These are phyloP conservation scores for Bipolaris zeicola DNA, from an alignment of 2,329 filamentous ascomycete genomes.

Conservation along the genomic window DNA sequence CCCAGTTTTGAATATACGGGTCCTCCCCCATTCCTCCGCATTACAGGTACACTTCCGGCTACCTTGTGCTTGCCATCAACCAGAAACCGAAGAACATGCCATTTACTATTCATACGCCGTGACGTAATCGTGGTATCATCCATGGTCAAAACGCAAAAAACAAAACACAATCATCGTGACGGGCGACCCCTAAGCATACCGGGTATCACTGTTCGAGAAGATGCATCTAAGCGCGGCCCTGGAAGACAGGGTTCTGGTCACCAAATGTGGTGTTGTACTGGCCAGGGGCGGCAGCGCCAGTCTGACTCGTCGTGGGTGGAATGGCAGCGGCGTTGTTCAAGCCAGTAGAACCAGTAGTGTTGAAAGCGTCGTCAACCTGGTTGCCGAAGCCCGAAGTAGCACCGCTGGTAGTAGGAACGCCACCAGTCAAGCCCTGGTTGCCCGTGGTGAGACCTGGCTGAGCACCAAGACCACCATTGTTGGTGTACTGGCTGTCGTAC, in stretches of 20 bases:
- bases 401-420: constrained; percentile 8
- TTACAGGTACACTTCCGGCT: constrained; percentile 17
- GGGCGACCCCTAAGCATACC: constrained; percentile 10
- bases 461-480: constrained; percentile 17
- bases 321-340: constrained; percentile 8
- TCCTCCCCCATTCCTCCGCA: constrained; percentile 12
- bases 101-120: constrained; percentile 24
- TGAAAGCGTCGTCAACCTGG: constrained; percentile 55
- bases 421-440: constrained; percentile 20
- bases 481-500: constrained; percentile 23
- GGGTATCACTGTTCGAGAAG: constrained; percentile 13
- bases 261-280: constrained; percentile 49
- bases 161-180: constrained; percentile 30
- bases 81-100: constrained; percentile 12
- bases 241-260: constrained; percentile 52
- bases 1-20: background rate
- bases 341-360: constrained; percentile 20
- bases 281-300: constrained; percentile 14
- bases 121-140: constrained; percentile 44
- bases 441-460: constrained; percentile 10
- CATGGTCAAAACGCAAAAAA: constrained; percentile 28
- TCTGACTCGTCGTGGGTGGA: constrained; percentile 4
- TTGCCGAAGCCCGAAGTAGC: constrained; percentile 46
- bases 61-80: background rate
- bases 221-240: constrained; percentile 39